Evolutionary conservation across 495 filamentous ascomycete species (phyloP), one percentile per base, ranked within the genome.

Genomic region (Sordaria brevicollis): DNA sequence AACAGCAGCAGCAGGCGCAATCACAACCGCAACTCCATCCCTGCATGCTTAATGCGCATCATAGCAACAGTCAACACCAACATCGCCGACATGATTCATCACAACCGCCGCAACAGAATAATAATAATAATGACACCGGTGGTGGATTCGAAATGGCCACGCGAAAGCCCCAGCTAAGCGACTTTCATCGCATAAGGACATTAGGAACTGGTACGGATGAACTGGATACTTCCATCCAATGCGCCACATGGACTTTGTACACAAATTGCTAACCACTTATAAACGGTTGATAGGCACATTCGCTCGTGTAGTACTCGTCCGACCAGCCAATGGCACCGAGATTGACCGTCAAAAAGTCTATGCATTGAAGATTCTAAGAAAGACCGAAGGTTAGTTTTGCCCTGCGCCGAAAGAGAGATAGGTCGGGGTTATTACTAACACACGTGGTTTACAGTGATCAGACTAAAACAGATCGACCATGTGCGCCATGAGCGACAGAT

Each of bases 401-500:
- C n/a, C 29, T 57, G 21, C 1, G 43, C 4, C 4, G 21, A 19
- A 57, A 57, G 8, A 19, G 11, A 39, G 25, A 17, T 3, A 11
- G 35, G 83, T 54, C 49, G 34, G 29, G 62, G 69, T 49, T 71
- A 34, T 49, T 71, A 34, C 57, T 70, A 38, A 70, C 68, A 11
- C 43, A 9, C 4, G 1, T n/a, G n/a, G n/a, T 65, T 71, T 71
- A 69, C 80, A 92, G 93, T 98, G 70, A 94, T 99, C 82, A 92
- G 92, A 73, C 83, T 97, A 72, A 98, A 99, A 85, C 95, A 99
- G 81, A 90, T 97, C 73, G 95, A 97, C 81, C 95, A 98, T 83
- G 93, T 97, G 70, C 91, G 92, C 73, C 95, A 97, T 79, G 95
- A 99, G 82, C 89, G 95, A 38, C 88, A 88, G 72, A 91, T 96